Percentiles rank a stretch among this genome's conserved stretches.
Conservation (phyloP, 208 protist species). For the Angomonas deanei region DNA sequence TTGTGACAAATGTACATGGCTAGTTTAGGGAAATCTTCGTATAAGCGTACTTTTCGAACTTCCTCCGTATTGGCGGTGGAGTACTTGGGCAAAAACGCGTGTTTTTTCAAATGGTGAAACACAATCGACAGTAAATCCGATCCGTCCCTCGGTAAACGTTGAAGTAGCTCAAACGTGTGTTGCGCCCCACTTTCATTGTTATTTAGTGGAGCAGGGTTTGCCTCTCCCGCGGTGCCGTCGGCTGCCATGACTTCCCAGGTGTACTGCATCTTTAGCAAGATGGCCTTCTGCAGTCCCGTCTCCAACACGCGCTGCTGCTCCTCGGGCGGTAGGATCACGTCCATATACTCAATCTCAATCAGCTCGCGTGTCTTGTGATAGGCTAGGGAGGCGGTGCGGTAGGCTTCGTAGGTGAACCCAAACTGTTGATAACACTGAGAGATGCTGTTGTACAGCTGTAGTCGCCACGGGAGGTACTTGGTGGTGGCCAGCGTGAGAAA, state of each 20-base stretch:
- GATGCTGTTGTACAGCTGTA: slow-evolving; percentile 63
- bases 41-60: background rate
- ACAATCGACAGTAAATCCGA: background rate
- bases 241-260: slow-evolving; percentile 26
- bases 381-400: slow-evolving; percentile 34
- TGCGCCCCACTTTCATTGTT: background rate
- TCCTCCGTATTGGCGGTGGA: background rate
- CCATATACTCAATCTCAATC: slow-evolving; percentile 63
- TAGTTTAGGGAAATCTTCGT: slow-evolving; percentile 1
- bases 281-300: slow-evolving; percentile 24
- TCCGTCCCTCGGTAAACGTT: background rate
- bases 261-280: slow-evolving; percentile 31
- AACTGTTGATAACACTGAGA: slow-evolving; percentile 42
- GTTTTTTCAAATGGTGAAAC: background rate
- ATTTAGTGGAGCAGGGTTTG: background rate
- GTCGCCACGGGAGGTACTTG: slow-evolving; percentile 64
- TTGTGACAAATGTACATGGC: background rate
- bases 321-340: slow-evolving; percentile 52
- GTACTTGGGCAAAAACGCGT: background rate
- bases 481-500: slow-evolving; percentile 60
- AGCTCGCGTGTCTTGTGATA: slow-evolving; percentile 47
- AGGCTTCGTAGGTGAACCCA: slow-evolving; percentile 31
- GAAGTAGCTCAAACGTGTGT: background rate
- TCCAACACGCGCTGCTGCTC: slow-evolving; percentile 31
- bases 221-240: background rate